Base-by-base conservation (phyloP, 441 rosid species). In the Heliophila coronopifolia region DNA sequence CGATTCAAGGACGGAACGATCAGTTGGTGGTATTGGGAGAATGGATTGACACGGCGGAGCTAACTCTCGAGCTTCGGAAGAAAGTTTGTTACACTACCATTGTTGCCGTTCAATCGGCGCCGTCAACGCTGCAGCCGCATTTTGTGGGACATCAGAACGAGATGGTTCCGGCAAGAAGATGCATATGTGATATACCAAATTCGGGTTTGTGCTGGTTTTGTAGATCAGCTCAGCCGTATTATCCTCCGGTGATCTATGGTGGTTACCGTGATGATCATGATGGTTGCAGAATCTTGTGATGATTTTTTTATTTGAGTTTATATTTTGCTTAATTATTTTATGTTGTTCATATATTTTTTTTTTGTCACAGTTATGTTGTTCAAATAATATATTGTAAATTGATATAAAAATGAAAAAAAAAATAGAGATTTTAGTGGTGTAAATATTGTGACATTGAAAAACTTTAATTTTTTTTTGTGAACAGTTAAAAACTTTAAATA, bases 1-100 rank as follows among this genome's bases (percentile, higher is more conserved):
- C 61, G 43, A 9, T 65, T 28, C 35, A 43, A 12, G 67, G 67
- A 36, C 63, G 50, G 27, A 55, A 60, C 32, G 67, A 69, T 54
- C 57, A 49, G 48, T 24, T 64, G 33, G 52, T 54, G 26, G 17
- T 59, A 6, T 1, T 37, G 11, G 67, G 74, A 24, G 56, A 32
- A 23, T 56, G 20, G 0, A 52, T 64, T 11, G 70, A 69, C 52
- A 36, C 58, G 12, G 67, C 66, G 1, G 50, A 54, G 27, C 63
- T 69, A 3, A 69, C 33, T 1, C 55, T 52, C 7, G 38, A 13
- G 18, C 55, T 69, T 3, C 12, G 14, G 17, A 69, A 38, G 63
- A 14, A 44, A 26, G 63, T 69, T 13, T 38, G 54, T 1, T 33
- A 18, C 20, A 56, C 70, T 3, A 53, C 33, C 24, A 65, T 65